These are phyloP conservation scores for Phylloporus sp. DNA, from an alignment of 768 basidiomycete species.

Conservation along the genomic window DNA sequence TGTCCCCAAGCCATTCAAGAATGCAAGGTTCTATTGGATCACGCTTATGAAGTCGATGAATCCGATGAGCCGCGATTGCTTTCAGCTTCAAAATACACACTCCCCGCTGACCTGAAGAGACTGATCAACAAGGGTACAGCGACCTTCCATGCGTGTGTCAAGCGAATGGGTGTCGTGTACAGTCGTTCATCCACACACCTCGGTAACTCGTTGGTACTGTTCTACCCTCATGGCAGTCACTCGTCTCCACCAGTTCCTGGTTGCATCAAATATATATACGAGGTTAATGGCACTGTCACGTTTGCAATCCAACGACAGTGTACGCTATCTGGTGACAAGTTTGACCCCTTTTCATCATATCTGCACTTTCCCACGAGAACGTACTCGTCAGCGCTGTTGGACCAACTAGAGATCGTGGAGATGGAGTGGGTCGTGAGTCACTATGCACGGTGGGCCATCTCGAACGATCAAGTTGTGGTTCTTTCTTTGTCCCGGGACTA, in stretches of 20 bases:
- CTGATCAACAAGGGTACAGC: no score
- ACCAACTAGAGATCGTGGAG: neutral
- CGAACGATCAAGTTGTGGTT: neutral
- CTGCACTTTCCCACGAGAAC: constrained; percentile 1
- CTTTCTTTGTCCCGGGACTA: neutral
- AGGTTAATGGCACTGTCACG: neutral
- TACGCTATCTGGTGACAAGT: neutral
- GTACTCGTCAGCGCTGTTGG: neutral
- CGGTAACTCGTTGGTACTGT: constrained; percentile 6
- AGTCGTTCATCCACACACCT: constrained; percentile 4
- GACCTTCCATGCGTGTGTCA: neutral
- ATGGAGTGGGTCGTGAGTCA: neutral
- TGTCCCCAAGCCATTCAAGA: neutral
- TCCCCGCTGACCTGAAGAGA: no score
- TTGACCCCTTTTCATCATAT: neutral
- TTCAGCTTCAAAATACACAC: no score
- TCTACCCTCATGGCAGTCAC: constrained; percentile 1
- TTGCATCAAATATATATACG: constrained; percentile 8
- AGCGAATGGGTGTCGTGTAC: neutral
- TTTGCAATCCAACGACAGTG: constrained; percentile 3
- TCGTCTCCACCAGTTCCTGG: constrained; percentile 1
- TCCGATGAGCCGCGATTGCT: no score
- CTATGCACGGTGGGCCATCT: neutral
- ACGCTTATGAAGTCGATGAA: neutral
- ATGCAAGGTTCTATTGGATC: neutral